Evolutionary conservation across 139 green algal genomes (phyloP).

Genomic region (Closterium sp.): DNA sequence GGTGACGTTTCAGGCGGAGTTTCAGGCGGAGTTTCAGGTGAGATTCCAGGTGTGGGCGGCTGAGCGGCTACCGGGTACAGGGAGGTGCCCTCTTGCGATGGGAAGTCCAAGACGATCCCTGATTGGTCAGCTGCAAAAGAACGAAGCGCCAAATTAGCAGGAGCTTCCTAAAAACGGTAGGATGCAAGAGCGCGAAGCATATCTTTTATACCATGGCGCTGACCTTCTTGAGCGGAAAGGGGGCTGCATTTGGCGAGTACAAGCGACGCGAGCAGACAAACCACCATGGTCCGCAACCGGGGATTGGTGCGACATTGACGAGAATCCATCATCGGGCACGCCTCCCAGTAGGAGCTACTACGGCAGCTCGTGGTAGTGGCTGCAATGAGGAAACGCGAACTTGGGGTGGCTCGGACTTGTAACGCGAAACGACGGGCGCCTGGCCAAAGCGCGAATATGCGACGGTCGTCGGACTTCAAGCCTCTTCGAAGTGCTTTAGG

Average conservation of each 20-base stretch:
- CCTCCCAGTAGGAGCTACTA: too few species aligned
- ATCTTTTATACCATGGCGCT: not conserved
- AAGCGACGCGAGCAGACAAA: not conserved
- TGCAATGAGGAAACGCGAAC: too few species aligned
- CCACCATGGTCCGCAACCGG: not conserved
- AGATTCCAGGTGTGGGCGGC: not conserved
- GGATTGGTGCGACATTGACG: not conserved
- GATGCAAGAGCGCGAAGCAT: not conserved
- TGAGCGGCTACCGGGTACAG: not conserved
- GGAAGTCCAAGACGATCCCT: not conserved
- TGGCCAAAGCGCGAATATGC: too few species aligned
- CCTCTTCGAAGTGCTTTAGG: too few species aligned
- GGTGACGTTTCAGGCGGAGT: not conserved
- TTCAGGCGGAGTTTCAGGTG: not conserved
- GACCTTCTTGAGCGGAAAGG: not conserved
- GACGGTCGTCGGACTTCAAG: too few species aligned
- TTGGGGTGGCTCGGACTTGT: too few species aligned
- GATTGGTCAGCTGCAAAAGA: not conserved
- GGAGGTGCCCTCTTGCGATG: not conserved
- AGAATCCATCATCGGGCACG: not conserved
- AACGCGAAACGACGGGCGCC: too few species aligned
- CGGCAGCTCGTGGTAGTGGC: too few species aligned
- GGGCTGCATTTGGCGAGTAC: not conserved
- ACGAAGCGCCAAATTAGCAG: not conserved
- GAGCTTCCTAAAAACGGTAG: not conserved